Percentiles rank a stretch among this genome's conserved stretches.
phyloP scores from a whole-genome alignment of 257 asterid genomes.

The Solanum paucissectum region DNA sequence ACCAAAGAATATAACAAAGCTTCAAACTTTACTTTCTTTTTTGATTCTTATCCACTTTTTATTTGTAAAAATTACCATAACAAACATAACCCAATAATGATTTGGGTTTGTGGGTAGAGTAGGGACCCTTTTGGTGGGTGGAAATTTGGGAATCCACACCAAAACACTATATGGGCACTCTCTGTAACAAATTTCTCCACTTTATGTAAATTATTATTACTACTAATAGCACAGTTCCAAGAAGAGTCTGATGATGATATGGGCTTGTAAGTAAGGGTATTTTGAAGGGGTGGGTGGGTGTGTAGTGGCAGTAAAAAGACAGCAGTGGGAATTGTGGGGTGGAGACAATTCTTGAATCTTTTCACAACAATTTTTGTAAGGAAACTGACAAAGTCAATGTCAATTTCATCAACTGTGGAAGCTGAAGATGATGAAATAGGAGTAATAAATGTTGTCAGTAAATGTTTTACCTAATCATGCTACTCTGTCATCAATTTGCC shows the following conservation, averaged over 20 bases:
- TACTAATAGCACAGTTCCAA: neutral
- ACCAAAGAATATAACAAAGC: neutral
- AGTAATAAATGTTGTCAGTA: neutral
- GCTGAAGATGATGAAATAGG: neutral
- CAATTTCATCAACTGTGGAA: neutral
- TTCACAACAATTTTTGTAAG: neutral
- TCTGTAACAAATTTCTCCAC: neutral
- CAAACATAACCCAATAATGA: constrained; percentile 5
- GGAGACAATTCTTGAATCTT: constrained; percentile 12
- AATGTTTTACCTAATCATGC: neutral
- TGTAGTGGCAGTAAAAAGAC: neutral
- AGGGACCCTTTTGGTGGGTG: constrained; percentile 4
- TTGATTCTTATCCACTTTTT: neutral
- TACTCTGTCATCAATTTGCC: neutral
- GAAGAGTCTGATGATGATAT: constrained; percentile 5
- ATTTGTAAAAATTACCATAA: neutral
- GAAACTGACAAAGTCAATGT: neutral
- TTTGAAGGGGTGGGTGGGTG: constrained; percentile 5
- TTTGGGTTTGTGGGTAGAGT: constrained; percentile 3
- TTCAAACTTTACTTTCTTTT: neutral
- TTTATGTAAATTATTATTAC: neutral
- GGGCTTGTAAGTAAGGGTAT: constrained; percentile 2
- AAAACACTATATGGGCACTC: neutral
- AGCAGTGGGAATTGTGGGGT: constrained; percentile 3
- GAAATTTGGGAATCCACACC: neutral